Percentiles rank a stretch among this genome's conserved stretches.
Conservation (phyloP, 257 asterid genomes). For the Primulina tabacum region DNA sequence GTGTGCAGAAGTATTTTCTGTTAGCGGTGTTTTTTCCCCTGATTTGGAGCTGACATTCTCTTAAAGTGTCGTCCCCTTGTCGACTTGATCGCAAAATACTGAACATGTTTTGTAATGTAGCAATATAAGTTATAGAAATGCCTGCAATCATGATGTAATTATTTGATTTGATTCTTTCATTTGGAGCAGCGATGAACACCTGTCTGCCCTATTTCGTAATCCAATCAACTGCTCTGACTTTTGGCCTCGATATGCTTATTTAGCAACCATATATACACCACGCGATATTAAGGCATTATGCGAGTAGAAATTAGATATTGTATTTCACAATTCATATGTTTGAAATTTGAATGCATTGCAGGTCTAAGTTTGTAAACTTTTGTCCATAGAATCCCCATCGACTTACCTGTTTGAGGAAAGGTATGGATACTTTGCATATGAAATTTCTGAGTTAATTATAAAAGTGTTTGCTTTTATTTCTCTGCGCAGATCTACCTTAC, state of each 20-base stretch:
- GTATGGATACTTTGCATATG: background rate
- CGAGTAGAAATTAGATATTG: background rate
- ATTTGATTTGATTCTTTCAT: too few relatives aligned
- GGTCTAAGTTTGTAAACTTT: background rate
- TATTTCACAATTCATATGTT: background rate
- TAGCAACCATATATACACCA: background rate
- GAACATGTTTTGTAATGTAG: background rate
- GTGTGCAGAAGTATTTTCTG: background rate
- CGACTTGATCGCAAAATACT: background rate
- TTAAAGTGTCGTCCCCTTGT: background rate
- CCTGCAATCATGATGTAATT: too few relatives aligned
- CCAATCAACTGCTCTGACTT: background rate
- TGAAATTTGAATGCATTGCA: background rate
- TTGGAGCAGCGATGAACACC: background rate
- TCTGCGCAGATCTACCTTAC: constrained; percentile 75
- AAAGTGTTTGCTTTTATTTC: constrained; percentile 5
- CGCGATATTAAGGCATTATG: background rate
- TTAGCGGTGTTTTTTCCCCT: background rate
- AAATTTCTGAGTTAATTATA: constrained; percentile 2
- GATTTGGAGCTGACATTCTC: background rate
- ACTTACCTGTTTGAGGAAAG: background rate
- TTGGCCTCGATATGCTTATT: background rate
- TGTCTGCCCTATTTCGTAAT: background rate
- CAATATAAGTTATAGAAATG: background rate
- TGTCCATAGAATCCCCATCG: background rate